Percentiles rank a stretch among this genome's conserved stretches.
phyloP scores from a whole-genome alignment of 169 alveolate genomes.

The Plasmodium vinckei region DNA sequence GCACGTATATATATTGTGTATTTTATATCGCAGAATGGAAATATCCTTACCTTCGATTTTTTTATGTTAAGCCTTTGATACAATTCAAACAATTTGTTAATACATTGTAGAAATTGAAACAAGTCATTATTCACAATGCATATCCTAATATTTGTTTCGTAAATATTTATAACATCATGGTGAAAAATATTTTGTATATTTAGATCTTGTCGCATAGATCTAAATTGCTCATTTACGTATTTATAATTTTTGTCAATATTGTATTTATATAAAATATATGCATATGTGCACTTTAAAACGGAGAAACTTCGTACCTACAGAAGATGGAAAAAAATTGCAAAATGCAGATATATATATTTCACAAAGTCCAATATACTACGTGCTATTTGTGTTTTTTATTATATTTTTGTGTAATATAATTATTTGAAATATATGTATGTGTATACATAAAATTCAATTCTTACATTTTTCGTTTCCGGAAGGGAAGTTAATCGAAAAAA shows the following conservation, averaged over 20 bases:
- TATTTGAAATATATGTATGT: neutral
- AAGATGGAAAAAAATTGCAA: neutral
- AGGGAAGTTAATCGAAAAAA: conserved; percentile 87
- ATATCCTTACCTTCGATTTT: conserved; percentile 35
- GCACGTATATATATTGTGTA: neutral
- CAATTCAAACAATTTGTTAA: conserved; percentile 91
- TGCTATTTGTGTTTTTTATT: neutral
- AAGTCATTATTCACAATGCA: conserved; percentile 93
- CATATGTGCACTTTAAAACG: conserved; percentile 76
- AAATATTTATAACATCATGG: conserved; percentile 91
- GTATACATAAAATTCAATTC: neutral
- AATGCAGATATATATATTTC: neutral
- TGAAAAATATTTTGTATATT: conserved; percentile 93
- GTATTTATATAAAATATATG: conserved; percentile 80
- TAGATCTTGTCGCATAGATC: conserved; percentile 94
- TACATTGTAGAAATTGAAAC: conserved; percentile 95
- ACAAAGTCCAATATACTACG: neutral
- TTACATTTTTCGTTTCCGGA: conserved; percentile 87
- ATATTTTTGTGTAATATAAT: neutral
- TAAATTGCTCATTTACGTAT: conserved; percentile 91
- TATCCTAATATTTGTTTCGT: conserved; percentile 94
- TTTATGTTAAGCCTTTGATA: conserved; percentile 83
- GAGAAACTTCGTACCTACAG: conserved; percentile 54
- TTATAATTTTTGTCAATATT: conserved; percentile 83
- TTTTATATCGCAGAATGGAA: neutral